These are phyloP conservation scores for Trichoderma parareesei DNA, from an alignment of 495 filamentous ascomycete genomes.

Conservation along the genomic window DNA sequence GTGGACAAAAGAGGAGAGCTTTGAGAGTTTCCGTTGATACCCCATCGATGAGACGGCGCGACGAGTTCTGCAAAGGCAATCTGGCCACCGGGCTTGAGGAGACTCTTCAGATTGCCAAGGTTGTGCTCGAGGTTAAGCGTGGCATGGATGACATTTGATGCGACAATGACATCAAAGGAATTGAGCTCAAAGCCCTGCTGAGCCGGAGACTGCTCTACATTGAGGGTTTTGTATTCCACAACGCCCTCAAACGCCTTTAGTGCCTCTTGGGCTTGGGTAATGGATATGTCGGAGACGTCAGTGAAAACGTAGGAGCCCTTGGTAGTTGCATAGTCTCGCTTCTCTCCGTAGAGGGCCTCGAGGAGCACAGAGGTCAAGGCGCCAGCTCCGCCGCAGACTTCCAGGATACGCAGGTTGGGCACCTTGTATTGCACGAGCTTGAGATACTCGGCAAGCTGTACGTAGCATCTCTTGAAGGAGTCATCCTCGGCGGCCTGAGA, in stretches of 20 bases:
- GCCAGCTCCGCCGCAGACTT: conserved; percentile 17
- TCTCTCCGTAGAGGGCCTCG: conserved; percentile 20
- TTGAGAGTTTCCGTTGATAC: conserved; percentile 23
- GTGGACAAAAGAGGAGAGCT: conserved; percentile 27
- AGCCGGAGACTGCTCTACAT: conserved; percentile 22
- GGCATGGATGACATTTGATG: conserved; percentile 31
- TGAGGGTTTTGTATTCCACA: conserved; percentile 24
- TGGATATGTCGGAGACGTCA: not conserved
- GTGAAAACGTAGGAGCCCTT: not conserved
- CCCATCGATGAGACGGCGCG: conserved; percentile 15
- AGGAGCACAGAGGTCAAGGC: conserved; percentile 11
- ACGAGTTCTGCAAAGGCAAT: conserved; percentile 19
- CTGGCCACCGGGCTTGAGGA: conserved; percentile 28
- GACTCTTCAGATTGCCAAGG: conserved; percentile 27
- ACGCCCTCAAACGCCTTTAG: not conserved
- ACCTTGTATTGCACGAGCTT: conserved; percentile 22
- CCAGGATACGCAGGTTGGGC: conserved; percentile 18
- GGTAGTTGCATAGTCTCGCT: not conserved
- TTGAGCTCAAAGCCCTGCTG: conserved; percentile 24
- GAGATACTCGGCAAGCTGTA: conserved; percentile 11
- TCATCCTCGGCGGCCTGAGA: not conserved
- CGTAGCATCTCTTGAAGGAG: not conserved
- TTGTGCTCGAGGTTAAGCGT: conserved; percentile 27
- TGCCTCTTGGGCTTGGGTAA: not conserved
- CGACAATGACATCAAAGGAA: conserved; percentile 22